Evolutionary conservation across 1,139 yeast species (phyloP).

Genomic region (Scheffersomyces illinoinensis): DNA sequence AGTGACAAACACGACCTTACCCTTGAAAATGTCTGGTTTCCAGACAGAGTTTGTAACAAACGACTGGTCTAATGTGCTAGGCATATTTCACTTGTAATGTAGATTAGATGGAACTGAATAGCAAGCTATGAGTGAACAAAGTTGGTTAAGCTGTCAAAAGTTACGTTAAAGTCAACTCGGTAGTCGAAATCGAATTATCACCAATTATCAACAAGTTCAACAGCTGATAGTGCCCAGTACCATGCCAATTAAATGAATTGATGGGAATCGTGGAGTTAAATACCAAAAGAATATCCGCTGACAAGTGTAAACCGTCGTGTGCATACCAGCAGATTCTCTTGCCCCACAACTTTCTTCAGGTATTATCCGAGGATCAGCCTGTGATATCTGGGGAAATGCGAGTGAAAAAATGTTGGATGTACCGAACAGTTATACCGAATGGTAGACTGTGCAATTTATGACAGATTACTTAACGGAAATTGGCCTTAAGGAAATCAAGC

Average conservation of each 20-base stretch:
- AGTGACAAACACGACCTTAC: slow-evolving; percentile 56
- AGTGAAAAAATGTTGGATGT: neutral
- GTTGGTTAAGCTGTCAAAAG: too few relatives aligned
- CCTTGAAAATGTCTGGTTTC: slow-evolving; percentile 69
- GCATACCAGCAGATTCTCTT: neutral
- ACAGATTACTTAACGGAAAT: neutral
- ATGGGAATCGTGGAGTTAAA: neutral
- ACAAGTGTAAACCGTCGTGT: neutral
- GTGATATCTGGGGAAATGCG: neutral
- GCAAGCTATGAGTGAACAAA: neutral
- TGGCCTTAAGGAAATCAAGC: too few relatives aligned
- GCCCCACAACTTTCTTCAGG: neutral
- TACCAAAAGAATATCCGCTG: neutral
- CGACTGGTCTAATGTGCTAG: slow-evolving; percentile 23
- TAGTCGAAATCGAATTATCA: neutral
- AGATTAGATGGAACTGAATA: neutral
- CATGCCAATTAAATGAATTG: neutral
- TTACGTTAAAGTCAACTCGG: too few relatives aligned
- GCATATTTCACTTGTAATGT: slow-evolving; percentile 2
- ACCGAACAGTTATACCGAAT: neutral
- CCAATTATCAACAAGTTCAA: too few relatives aligned
- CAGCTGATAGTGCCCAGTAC: neutral
- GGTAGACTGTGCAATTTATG: neutral
- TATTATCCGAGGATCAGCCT: neutral
- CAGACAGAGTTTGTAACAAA: slow-evolving; percentile 30